Conservation (phyloP, 352 stramenopile genomes). For the Pythium coloratum region DNA sequence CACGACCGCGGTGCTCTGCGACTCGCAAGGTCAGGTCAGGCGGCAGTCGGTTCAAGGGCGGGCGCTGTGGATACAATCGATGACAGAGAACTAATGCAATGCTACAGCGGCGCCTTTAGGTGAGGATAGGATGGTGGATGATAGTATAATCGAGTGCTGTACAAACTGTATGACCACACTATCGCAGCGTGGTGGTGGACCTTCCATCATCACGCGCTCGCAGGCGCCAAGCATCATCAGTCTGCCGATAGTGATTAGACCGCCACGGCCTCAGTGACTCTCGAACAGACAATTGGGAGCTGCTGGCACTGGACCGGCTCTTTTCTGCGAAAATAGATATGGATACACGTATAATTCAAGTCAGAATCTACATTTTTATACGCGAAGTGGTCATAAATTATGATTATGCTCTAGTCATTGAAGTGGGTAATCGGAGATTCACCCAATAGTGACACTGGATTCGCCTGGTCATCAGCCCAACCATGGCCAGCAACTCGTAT, state of each 20-base stretch:
- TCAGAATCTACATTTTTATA: neutral
- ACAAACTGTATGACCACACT: neutral
- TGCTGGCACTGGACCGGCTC: neutral
- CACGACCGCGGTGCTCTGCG: neutral
- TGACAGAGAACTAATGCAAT: neutral
- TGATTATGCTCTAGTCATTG: neutral
- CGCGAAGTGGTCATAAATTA: neutral
- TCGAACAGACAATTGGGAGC: neutral
- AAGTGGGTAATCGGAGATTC: neutral
- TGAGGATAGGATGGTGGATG: neutral
- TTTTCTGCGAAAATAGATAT: slow-evolving; percentile 1
- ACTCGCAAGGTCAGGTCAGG: too few relatives aligned
- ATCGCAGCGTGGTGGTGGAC: neutral
- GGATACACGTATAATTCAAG: slow-evolving; percentile 3
- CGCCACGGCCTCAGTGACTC: neutral
- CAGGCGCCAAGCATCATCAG: neutral
- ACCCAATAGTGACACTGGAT: neutral
- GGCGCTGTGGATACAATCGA: neutral
- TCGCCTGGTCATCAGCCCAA: neutral
- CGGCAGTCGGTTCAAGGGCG: too few relatives aligned
- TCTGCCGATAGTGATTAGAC: neutral
- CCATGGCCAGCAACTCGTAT: neutral
- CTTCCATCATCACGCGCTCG: neutral
- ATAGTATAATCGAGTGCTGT: neutral
- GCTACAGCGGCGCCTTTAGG: neutral